Evolutionary conservation across 1,284 basidiomycete species (phyloP).

Genomic region (Bondarzewia mesenterica): DNA sequence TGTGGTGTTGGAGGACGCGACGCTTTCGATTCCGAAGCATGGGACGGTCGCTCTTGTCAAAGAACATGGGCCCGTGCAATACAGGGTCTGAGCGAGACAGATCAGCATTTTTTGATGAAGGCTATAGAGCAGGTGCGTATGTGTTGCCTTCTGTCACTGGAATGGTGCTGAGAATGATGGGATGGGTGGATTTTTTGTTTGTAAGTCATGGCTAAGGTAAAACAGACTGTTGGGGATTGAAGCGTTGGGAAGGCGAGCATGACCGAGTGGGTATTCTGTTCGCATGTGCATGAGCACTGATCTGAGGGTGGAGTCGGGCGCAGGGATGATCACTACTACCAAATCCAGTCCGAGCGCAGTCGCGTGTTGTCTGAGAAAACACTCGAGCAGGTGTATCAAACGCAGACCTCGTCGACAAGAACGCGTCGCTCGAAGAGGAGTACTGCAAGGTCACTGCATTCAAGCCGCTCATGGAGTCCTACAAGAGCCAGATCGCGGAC

Average conservation of each 20-base stretch:
- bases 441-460: conserved; percentile 80
- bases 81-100: conserved; percentile 66
- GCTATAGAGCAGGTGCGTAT: conserved; percentile 71
- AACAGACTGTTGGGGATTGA: conserved; percentile 30
- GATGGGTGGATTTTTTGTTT: too few relatives aligned
- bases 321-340: too few relatives aligned
- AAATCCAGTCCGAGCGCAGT: too few relatives aligned
- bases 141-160: neutral
- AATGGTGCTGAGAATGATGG: conserved; percentile 4
- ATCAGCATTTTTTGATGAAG: conserved; percentile 81
- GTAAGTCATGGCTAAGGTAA: conserved; percentile 73
- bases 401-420: conserved; percentile 81
- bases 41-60: too few relatives aligned
- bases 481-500: conserved; percentile 75
- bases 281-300: too few relatives aligned
- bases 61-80: too few relatives aligned
- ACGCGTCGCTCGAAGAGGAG: conserved; percentile 90
- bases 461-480: too few relatives aligned
- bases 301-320: too few relatives aligned
- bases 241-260: conserved; percentile 47
- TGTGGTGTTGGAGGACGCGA: too few relatives aligned
- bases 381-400: conserved; percentile 69
- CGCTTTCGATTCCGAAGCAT: too few relatives aligned
- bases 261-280: conserved; percentile 54
- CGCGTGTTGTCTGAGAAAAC: conserved; percentile 62